Conservation (phyloP, 2,329 filamentous ascomycete species). For the Mycosphaerella sp. region DNA sequence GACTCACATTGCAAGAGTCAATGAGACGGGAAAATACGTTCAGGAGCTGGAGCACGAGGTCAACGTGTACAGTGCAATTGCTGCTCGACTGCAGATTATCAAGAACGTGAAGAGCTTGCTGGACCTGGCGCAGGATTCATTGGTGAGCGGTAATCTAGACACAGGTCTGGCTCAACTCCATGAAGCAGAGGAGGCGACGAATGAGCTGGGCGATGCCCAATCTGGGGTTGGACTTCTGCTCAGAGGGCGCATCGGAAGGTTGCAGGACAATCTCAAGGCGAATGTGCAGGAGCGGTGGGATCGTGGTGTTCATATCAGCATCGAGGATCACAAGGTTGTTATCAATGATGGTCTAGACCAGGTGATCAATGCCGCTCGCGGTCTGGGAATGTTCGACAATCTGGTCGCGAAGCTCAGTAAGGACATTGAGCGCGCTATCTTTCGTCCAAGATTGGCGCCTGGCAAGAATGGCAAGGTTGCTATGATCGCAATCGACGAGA, state of each 20-base stretch:
- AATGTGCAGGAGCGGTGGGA: conserved; percentile 67
- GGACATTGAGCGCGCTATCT: conserved; percentile 29
- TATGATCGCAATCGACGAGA: conserved; percentile 20
- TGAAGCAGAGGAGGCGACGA: conserved; percentile 40
- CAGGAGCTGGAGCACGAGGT: conserved; percentile 54
- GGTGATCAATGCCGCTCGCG: conserved; percentile 20
- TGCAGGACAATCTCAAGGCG: conserved; percentile 61
- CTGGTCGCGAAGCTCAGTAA: conserved; percentile 25
- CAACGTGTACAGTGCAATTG: conserved; percentile 52
- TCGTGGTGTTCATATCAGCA: conserved; percentile 61
- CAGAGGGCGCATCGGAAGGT: conserved; percentile 56
- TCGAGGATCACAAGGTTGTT: conserved; percentile 49
- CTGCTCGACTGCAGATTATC: conserved; percentile 47
- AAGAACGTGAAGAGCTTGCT: conserved; percentile 47
- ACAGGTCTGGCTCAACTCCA: conserved; percentile 46
- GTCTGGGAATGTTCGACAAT: conserved; percentile 25
- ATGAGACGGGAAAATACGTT: conserved; percentile 54
- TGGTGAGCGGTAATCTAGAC: conserved; percentile 42
- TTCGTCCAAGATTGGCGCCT: conserved; percentile 27
- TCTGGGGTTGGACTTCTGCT: conserved; percentile 61
- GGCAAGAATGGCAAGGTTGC: conserved; percentile 18
- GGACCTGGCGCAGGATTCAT: conserved; percentile 41
- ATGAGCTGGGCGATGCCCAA: conserved; percentile 55
- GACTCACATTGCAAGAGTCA: conserved; percentile 56
- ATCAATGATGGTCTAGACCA: conserved; percentile 43